A percentile compares a stretch with the other conserved stretches of the same genome.
Evolutionary conservation across 2,329 filamentous ascomycete genomes (phyloP).

Genomic region (Scedosporium boydii): DNA sequence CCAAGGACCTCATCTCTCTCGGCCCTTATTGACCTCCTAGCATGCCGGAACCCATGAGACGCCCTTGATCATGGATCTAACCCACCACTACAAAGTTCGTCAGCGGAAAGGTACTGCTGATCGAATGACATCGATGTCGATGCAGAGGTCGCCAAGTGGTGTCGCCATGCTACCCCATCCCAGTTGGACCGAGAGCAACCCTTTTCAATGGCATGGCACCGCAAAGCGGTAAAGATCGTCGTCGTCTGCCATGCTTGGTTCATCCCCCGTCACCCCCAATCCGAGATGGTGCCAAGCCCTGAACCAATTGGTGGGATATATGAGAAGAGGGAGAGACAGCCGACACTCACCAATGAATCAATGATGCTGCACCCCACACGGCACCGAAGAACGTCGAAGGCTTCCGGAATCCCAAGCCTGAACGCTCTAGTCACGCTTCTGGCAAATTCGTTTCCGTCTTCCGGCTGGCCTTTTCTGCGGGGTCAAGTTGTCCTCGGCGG

Average conservation of each 20-base stretch:
- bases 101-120: no score
- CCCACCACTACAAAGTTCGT: no score
- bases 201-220: background rate
- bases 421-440: background rate
- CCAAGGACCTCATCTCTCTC: no score
- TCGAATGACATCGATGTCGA: no score
- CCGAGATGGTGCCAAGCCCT: background rate
- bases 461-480: background rate
- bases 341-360: background rate
- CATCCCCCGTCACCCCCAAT: background rate
- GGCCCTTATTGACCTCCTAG: no score
- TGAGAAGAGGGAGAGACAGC: background rate
- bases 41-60: no score
- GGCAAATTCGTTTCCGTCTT: background rate
- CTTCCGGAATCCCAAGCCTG: background rate
- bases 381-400: background rate
- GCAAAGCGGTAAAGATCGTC: background rate
- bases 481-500: background rate
- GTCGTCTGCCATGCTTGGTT: background rate
- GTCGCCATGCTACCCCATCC: background rate
- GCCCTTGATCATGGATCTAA: no score
- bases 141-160: background rate
- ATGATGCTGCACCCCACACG: background rate
- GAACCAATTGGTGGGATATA: background rate
- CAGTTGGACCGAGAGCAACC: background rate